A percentile compares a stretch with the other conserved stretches of the same genome.
Conservation (phyloP, 2,329 filamentous ascomycete species). For the Kalaharituber pfeilii region DNA sequence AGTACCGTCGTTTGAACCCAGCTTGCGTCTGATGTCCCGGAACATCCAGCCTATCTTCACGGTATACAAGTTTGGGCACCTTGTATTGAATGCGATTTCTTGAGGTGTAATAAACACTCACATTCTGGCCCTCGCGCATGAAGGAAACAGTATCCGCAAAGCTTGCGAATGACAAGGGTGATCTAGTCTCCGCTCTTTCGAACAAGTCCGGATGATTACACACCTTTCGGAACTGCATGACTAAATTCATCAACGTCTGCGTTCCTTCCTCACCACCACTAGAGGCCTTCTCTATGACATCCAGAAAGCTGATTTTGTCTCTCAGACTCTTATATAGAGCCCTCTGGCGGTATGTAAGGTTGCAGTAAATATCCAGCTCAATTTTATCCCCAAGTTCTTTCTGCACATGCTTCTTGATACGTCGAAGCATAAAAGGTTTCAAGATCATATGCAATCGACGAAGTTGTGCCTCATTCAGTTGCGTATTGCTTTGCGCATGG, state of each 20-base stretch:
- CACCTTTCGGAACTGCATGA: slow-evolving; percentile 99
- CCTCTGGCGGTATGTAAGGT: slow-evolving; percentile 88
- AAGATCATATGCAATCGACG: slow-evolving; percentile 96
- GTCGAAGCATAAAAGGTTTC: slow-evolving; percentile 97
- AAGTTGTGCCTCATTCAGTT: slow-evolving; percentile 94
- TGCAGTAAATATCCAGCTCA: slow-evolving; percentile 86
- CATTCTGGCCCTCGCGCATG: slow-evolving; percentile 64
- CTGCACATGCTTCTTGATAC: slow-evolving; percentile 99
- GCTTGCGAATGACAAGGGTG: slow-evolving; percentile 64
- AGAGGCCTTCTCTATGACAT: slow-evolving; percentile 92
- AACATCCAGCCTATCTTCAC: slow-evolving; percentile 58
- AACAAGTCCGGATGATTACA: slow-evolving; percentile 98
- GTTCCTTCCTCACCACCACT: slow-evolving; percentile 88
- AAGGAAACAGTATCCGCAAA: slow-evolving; percentile 95
- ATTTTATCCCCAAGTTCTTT: slow-evolving; percentile 99
- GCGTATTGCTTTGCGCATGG: slow-evolving; percentile 97
- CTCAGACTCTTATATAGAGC: slow-evolving; percentile 83
- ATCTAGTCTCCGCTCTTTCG: slow-evolving; percentile 79
- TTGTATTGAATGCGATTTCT: slow-evolving; percentile 72
- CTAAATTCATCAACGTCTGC: slow-evolving; percentile 92
- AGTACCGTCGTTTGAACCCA: slow-evolving; percentile 62
- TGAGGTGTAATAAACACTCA: slow-evolving; percentile 73
- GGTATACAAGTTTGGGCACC: slow-evolving; percentile 65
- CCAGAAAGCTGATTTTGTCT: slow-evolving; percentile 97
- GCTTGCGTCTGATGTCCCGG: slow-evolving; percentile 57